Conservation (phyloP, 768 basidiomycete genomes). For the Kwoniella dendrophila region DNA sequence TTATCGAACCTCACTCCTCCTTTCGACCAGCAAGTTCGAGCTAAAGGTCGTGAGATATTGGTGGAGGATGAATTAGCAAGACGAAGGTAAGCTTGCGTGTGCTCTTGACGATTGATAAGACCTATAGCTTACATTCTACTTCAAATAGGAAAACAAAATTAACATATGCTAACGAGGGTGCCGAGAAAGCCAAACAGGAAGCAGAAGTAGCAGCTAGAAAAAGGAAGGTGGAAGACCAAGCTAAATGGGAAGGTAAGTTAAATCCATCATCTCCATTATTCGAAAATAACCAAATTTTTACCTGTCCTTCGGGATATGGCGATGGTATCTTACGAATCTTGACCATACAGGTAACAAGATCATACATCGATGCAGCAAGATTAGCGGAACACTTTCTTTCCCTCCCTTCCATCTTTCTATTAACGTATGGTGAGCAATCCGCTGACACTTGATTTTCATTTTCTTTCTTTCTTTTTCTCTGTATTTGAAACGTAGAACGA, state of each 20-base stretch:
- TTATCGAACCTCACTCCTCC: slow-evolving; percentile 44
- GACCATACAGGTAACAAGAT: slow-evolving; percentile 3
- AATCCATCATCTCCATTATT: not conserved
- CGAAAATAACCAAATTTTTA: slow-evolving; percentile 1
- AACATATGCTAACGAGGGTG: slow-evolving; percentile 54
- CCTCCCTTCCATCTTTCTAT: not conserved
- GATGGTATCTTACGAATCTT: slow-evolving; percentile 23
- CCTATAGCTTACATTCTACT: not conserved
- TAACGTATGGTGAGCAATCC: slow-evolving; percentile 4
- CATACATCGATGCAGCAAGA: not conserved
- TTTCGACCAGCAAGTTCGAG: slow-evolving; percentile 47
- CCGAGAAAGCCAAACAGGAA: slow-evolving; percentile 52
- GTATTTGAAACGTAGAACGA: slow-evolving; percentile 31
- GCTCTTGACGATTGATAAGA: not conserved
- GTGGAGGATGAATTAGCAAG: slow-evolving; percentile 52
- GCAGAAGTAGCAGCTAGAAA: slow-evolving; percentile 46
- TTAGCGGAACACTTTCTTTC: not conserved
- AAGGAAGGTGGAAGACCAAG: slow-evolving; percentile 51
- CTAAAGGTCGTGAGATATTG: slow-evolving; percentile 50
- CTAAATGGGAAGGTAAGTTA: slow-evolving; percentile 53
- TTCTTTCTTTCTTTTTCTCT: not conserved
- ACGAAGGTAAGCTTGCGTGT: slow-evolving; percentile 36
- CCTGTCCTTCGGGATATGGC: slow-evolving; percentile 15
- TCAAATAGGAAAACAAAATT: slow-evolving; percentile 45
- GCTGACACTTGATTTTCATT: slow-evolving; percentile 25